Conservation (phyloP, 352 stramenopile species). For the Pythium pyrilobum region DNA sequence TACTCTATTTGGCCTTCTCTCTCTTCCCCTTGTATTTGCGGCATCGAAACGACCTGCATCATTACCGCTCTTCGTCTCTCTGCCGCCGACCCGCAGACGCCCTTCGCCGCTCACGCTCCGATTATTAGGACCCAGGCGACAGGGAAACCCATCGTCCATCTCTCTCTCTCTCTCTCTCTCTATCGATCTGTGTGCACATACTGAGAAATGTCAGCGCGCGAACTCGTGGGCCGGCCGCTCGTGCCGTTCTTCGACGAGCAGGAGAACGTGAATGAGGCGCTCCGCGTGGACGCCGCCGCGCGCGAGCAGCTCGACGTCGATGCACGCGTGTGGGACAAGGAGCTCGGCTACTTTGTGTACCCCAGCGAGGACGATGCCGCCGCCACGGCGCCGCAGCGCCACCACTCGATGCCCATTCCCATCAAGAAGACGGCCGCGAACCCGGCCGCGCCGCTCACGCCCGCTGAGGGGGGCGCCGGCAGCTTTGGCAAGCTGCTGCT, state of each 20-base stretch:
- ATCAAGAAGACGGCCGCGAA: constrained; percentile 12
- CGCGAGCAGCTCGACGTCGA: constrained; percentile 68
- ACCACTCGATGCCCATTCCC: constrained; percentile 21
- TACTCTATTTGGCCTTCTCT: too few relatives aligned
- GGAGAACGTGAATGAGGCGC: constrained; percentile 67
- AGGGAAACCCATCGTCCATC: too few relatives aligned
- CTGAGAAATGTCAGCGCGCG: constrained; percentile 9
- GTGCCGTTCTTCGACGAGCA: constrained; percentile 74
- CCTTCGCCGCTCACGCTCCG: too few relatives aligned
- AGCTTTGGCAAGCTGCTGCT: constrained; percentile 39
- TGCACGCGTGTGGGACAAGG: constrained; percentile 79
- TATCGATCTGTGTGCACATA: not conserved
- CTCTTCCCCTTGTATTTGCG: too few relatives aligned
- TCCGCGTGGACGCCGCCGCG: constrained; percentile 33
- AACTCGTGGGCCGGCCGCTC: constrained; percentile 58
- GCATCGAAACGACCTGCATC: too few relatives aligned
- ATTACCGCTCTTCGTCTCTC: too few relatives aligned
- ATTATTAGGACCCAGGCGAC: too few relatives aligned
- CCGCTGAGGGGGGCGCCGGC: constrained; percentile 13
- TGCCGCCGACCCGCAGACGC: too few relatives aligned
- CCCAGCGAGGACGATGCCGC: constrained; percentile 25
- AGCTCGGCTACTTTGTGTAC: constrained; percentile 83
- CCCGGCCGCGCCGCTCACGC: not conserved
- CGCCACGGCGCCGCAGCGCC: not conserved
- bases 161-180: not conserved